These are phyloP conservation scores for Arctium lappa DNA, from an alignment of 129 eudicot genomes.

Conservation along the genomic window DNA sequence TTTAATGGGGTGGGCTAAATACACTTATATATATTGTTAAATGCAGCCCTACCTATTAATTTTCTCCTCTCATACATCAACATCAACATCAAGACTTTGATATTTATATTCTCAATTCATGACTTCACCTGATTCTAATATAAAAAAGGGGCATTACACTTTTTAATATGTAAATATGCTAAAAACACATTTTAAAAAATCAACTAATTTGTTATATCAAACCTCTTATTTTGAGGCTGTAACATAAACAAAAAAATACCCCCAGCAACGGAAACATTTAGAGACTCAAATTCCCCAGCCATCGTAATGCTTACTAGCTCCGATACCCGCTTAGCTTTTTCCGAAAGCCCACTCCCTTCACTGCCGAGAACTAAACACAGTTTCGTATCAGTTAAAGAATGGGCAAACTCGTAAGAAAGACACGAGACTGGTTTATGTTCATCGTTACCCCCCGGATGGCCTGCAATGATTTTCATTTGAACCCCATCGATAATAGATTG, in stretches of 20 bases:
- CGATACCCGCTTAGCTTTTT: slow-evolving; percentile 37
- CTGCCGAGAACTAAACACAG: slow-evolving; percentile 80
- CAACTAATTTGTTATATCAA: background rate
- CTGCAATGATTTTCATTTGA: slow-evolving; percentile 68
- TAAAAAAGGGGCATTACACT: too few relatives aligned
- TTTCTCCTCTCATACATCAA: too few relatives aligned
- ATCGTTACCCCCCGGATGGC: slow-evolving; percentile 47
- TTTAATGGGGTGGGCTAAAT: too few relatives aligned
- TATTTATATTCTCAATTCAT: too few relatives aligned
- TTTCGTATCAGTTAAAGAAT: slow-evolving; percentile 46
- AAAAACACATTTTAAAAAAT: background rate
- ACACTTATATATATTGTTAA: too few relatives aligned
- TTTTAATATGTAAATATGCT: too few relatives aligned
- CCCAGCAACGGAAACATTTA: slow-evolving; percentile 92
- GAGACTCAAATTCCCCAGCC: slow-evolving; percentile 76
- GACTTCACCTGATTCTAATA: too few relatives aligned
- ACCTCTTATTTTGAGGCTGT: slow-evolving; percentile 31
- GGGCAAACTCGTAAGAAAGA: slow-evolving; percentile 59
- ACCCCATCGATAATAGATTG: slow-evolving; percentile 35
- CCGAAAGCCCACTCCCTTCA: slow-evolving; percentile 83
- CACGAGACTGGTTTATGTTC: slow-evolving; percentile 27
- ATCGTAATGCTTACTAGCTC: slow-evolving; percentile 73
- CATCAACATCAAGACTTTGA: too few relatives aligned
- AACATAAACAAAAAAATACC: slow-evolving; percentile 84
- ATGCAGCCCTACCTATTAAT: too few relatives aligned